Percentiles rank a stretch among this genome's conserved stretches.
Conservation (phyloP, 768 basidiomycete species). For the Hypholoma fasciculare region DNA sequence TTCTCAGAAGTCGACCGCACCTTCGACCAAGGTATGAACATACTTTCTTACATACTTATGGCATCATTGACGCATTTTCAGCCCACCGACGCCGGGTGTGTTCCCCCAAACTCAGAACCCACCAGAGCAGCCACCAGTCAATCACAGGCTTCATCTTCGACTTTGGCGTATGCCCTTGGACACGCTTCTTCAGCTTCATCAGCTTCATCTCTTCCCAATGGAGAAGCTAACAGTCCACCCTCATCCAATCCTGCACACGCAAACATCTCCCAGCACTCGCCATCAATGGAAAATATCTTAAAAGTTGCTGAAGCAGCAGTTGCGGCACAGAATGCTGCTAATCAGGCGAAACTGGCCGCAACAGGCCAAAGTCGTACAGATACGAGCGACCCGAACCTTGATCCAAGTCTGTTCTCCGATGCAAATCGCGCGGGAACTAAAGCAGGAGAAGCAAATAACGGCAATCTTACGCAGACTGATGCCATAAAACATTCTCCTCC, state of each 20-base stretch:
- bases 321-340: slow-evolving; percentile 29
- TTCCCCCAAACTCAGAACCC: not conserved
- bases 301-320: slow-evolving; percentile 38
- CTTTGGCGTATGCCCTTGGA: slow-evolving; percentile 24
- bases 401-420: slow-evolving; percentile 20
- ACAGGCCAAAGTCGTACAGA: slow-evolving; percentile 9
- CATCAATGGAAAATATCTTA: slow-evolving; percentile 35
- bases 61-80: not conserved
- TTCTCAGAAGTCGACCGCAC: not conserved
- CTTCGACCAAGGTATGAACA: not conserved
- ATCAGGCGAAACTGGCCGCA: slow-evolving; percentile 6
- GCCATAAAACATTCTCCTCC: slow-evolving; percentile 1
- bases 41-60: too few species aligned
- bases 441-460: not conserved
- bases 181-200: slow-evolving; percentile 3
- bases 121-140: not conserved
- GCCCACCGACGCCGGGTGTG: not conserved
- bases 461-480: not conserved
- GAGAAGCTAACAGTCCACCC: not conserved
- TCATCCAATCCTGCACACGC: slow-evolving; percentile 1
- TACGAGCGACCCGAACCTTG: slow-evolving; percentile 25
- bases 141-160: slow-evolving; percentile 6
- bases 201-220: not conserved
- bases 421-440: slow-evolving; percentile 3
- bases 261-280: slow-evolving; percentile 14